phyloP scores from a whole-genome alignment of 345 rosid species.

The Boechera stricta region DNA sequence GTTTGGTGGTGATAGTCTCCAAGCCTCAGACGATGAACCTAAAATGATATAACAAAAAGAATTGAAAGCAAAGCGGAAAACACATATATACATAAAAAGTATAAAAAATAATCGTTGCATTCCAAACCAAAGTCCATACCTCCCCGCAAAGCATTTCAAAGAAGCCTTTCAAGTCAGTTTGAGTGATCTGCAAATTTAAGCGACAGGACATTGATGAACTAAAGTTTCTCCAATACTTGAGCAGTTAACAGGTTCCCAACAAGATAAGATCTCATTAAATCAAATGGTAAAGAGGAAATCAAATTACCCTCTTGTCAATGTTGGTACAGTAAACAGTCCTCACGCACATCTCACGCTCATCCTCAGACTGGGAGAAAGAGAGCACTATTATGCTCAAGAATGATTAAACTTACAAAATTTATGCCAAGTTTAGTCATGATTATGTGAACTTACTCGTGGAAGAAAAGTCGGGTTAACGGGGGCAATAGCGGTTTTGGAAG shows the following conservation, averaged over 20 bases:
- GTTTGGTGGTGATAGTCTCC: slow-evolving; percentile 95
- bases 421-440: slow-evolving; percentile 16
- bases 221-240: neutral
- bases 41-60: neutral
- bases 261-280: neutral
- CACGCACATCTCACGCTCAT: slow-evolving; percentile 98
- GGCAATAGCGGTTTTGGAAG: slow-evolving; percentile 99
- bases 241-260: neutral
- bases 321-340: slow-evolving; percentile 98
- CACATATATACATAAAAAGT: neutral
- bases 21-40: slow-evolving; percentile 70
- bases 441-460: slow-evolving; percentile 72
- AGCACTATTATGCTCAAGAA: neutral
- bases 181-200: slow-evolving; percentile 65
- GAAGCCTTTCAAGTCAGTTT: slow-evolving; percentile 79
- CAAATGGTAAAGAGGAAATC: slow-evolving; percentile 13
- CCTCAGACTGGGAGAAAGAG: slow-evolving; percentile 69
- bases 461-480: slow-evolving; percentile 98
- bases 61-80: slow-evolving; percentile 3
- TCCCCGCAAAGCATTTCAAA: slow-evolving; percentile 91
- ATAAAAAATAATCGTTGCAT: neutral
- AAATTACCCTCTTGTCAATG: slow-evolving; percentile 85
- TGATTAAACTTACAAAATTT: neutral
- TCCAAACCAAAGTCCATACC: slow-evolving; percentile 52
- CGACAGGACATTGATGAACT: slow-evolving; percentile 19